Conservation (phyloP, 352 stramenopile genomes). For the Blastocystis sp. region DNA sequence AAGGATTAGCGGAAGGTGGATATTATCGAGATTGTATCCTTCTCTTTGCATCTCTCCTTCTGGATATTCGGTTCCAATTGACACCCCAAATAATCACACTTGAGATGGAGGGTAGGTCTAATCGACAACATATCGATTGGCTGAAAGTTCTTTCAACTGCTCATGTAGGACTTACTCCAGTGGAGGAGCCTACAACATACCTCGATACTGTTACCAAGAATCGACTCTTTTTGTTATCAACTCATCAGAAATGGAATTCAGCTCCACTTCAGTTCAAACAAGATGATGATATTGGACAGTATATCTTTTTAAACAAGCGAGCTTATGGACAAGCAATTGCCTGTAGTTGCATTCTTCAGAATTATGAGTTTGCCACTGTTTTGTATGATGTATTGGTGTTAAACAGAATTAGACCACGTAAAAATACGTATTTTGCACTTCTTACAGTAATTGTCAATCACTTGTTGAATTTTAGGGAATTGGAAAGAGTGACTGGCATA, state of each 20-base stretch:
- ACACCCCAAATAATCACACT: neutral
- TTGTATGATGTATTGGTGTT: constrained; percentile 13
- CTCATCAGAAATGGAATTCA: neutral
- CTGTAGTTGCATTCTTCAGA: neutral
- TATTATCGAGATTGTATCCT: constrained; percentile 4
- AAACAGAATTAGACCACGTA: neutral
- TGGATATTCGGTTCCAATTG: neutral
- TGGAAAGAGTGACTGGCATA: neutral
- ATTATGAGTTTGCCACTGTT: constrained; percentile 10
- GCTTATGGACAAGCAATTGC: constrained; percentile 12
- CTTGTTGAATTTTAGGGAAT: neutral
- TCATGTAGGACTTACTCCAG: neutral
- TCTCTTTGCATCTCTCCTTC: neutral
- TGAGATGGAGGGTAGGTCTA: neutral
- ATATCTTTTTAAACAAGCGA: neutral
- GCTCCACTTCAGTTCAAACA: neutral
- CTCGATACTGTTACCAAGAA: neutral
- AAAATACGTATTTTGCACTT: neutral
- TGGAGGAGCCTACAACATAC: neutral
- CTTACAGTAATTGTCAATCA: neutral
- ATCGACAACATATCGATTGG: constrained; percentile 19
- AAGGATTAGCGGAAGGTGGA: constrained; percentile 22
- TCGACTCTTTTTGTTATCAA: neutral
- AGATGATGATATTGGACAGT: neutral
- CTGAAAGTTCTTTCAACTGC: neutral